Evolutionary conservation across 2,329 filamentous ascomycete species (phyloP).

Genomic region (Juglanconis oblonga): DNA sequence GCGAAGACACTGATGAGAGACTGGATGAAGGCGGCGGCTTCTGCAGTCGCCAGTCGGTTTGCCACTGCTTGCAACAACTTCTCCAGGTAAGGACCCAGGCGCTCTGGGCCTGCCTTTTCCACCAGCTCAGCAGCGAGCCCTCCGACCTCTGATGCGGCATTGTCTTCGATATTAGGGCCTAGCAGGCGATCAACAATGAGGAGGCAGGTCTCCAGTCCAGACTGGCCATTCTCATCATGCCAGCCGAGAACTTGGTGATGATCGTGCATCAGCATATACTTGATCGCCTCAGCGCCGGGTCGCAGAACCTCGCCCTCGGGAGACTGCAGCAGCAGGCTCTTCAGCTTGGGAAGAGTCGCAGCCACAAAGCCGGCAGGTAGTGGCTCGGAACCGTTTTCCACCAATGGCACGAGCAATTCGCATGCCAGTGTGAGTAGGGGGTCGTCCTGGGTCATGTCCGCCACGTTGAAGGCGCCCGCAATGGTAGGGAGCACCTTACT

Average conservation of each 20-base stretch:
- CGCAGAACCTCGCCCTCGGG: constrained; percentile 86
- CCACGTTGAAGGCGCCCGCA: constrained; percentile 85
- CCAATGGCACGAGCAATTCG: constrained; percentile 76
- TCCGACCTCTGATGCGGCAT: constrained; percentile 92
- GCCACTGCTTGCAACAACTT: constrained; percentile 89
- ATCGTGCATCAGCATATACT: constrained; percentile 87
- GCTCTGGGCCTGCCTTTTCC: constrained; percentile 89
- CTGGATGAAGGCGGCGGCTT: constrained; percentile 88
- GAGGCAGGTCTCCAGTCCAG: constrained; percentile 82
- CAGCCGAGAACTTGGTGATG: constrained; percentile 86
- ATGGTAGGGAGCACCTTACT: constrained; percentile 83
- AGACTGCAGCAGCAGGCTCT: constrained; percentile 75
- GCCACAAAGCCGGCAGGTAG: constrained; percentile 83
- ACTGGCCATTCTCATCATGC: constrained; percentile 75
- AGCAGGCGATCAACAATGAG: constrained; percentile 90
- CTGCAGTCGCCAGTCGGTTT: constrained; percentile 74
- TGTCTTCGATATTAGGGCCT: constrained; percentile 80
- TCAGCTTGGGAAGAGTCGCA: constrained; percentile 83
- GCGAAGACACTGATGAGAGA: constrained; percentile 95
- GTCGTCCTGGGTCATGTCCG: constrained; percentile 79
- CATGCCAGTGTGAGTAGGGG: constrained; percentile 75
- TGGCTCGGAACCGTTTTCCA: constrained; percentile 79
- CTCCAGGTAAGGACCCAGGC: constrained; percentile 83
- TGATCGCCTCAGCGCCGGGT: constrained; percentile 79
- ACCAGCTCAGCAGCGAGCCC: constrained; percentile 91